phyloP scores from a whole-genome alignment of 78 protist genomes.

The Planoprotostelium fungivorum region DNA sequence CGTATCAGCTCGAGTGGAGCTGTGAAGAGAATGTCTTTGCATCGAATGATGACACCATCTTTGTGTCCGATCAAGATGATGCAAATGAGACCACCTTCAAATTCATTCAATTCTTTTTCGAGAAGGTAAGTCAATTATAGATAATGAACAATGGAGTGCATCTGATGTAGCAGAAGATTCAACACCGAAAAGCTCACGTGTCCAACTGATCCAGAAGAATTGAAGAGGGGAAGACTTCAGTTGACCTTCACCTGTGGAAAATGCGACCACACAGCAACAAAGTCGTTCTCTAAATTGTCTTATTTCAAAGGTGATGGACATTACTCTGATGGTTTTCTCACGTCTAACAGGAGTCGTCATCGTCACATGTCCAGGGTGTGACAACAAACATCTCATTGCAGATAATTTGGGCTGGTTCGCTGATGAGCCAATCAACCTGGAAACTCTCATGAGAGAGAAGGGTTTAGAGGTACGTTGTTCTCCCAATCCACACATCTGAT shows the following conservation, averaged over 20 bases:
- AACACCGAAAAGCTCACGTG: too few species aligned
- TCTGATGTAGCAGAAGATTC: too few species aligned
- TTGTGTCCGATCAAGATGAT: too few species aligned
- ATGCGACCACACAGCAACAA: neutral
- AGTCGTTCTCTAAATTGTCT: neutral
- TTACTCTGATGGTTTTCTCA: neutral
- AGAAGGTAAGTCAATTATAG: too few species aligned
- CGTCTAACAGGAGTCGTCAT: neutral
- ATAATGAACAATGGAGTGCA: too few species aligned
- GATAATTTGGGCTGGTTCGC: neutral
- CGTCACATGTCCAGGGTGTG: neutral
- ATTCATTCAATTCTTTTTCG: too few species aligned
- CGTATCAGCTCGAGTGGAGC: too few species aligned
- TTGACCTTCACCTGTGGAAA: neutral
- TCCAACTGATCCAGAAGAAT: too few species aligned
- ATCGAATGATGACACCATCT: too few species aligned
- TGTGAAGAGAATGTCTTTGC: too few species aligned
- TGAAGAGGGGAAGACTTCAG: neutral
- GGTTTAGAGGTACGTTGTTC: neutral
- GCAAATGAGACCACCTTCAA: too few species aligned
- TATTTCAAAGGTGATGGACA: neutral
- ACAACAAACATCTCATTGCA: neutral
- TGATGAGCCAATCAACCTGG: neutral
- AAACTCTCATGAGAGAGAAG: neutral
- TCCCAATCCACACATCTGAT: too few species aligned